phyloP scores from a whole-genome alignment of 768 basidiomycete species.

The Candolleomyces eurysporus region DNA sequence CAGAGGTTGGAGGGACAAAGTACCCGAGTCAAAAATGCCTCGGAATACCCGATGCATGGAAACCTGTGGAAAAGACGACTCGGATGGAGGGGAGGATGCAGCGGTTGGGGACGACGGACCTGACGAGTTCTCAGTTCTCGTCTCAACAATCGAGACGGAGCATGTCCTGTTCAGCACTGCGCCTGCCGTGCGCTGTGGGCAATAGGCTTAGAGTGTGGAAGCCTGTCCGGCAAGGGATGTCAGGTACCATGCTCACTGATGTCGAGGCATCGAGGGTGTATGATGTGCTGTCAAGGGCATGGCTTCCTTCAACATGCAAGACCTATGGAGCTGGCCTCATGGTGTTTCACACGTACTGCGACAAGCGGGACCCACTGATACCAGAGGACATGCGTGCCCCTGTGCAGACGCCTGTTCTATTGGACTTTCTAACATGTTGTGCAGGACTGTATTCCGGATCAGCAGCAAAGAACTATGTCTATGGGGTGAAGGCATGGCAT shows the following conservation, averaged over 20 bases:
- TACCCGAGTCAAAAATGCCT: too few relatives aligned
- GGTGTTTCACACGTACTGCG: constrained; percentile 35
- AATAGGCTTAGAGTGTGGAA: constrained; percentile 23
- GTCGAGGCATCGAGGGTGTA: constrained; percentile 21
- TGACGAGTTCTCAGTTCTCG: too few relatives aligned
- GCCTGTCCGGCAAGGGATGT: constrained; percentile 10
- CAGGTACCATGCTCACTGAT: neutral
- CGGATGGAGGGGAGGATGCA: too few relatives aligned
- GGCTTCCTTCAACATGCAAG: constrained; percentile 21
- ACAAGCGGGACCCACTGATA: constrained; percentile 13
- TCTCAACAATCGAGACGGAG: too few relatives aligned
- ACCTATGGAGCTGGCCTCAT: constrained; percentile 32
- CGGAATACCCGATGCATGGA: constrained; percentile 23
- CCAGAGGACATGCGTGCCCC: constrained; percentile 27
- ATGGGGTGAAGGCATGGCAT: constrained; percentile 33
- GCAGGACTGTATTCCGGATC: constrained; percentile 17
- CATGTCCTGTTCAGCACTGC: too few relatives aligned
- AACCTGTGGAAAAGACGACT: constrained; percentile 27
- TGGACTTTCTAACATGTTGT: constrained; percentile 24
- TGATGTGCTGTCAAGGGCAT: constrained; percentile 17
- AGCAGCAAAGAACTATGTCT: constrained; percentile 19
- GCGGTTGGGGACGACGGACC: too few relatives aligned
- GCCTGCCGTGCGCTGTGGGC: too few relatives aligned
- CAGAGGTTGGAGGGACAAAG: too few relatives aligned
- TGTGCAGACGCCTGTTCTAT: constrained; percentile 15